These are phyloP conservation scores for Euphorbia peplus DNA, from an alignment of 345 rosid genomes.

Conservation along the genomic window DNA sequence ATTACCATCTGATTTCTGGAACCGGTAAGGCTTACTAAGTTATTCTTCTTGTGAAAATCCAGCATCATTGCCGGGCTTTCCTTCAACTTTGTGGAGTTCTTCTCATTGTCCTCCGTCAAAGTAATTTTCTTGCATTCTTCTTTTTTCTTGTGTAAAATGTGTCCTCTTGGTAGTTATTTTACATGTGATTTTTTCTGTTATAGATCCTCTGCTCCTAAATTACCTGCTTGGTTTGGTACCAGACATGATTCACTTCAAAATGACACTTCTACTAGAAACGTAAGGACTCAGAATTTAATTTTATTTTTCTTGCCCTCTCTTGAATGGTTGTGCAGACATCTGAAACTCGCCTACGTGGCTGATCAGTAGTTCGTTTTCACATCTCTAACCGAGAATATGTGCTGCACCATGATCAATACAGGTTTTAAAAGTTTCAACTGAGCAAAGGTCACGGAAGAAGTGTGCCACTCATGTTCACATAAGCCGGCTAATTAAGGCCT, in stretches of 20 bases:
- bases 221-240: constrained; percentile 58
- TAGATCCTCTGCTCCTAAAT: constrained; percentile 46
- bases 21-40: neutral
- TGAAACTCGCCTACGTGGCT: neutral
- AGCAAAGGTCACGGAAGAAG: constrained; percentile 43
- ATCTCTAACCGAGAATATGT: constrained; percentile 1
- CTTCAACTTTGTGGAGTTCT: constrained; percentile 30
- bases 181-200: constrained; percentile 4
- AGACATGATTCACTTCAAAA: constrained; percentile 29
- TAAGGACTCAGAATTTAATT: constrained; percentile 14
- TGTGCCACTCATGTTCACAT: constrained; percentile 66
- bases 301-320: neutral
- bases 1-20: neutral
- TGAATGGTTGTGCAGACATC: neutral
- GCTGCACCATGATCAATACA: constrained; percentile 22
- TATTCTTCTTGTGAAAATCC: constrained; percentile 32
- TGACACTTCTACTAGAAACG: constrained; percentile 38
- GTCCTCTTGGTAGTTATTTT: constrained; percentile 11
- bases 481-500: constrained; percentile 47
- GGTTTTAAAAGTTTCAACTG: constrained; percentile 30
- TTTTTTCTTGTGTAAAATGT: neutral
- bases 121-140: constrained; percentile 36
- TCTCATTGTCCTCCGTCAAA: constrained; percentile 28
- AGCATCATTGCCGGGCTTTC: constrained; percentile 57
- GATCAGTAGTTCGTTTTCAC: neutral